A percentile compares a stretch with the other conserved stretches of the same genome.
Conservation (phyloP, 148 eudicot genomes). For the Polygonum aviculare region DNA sequence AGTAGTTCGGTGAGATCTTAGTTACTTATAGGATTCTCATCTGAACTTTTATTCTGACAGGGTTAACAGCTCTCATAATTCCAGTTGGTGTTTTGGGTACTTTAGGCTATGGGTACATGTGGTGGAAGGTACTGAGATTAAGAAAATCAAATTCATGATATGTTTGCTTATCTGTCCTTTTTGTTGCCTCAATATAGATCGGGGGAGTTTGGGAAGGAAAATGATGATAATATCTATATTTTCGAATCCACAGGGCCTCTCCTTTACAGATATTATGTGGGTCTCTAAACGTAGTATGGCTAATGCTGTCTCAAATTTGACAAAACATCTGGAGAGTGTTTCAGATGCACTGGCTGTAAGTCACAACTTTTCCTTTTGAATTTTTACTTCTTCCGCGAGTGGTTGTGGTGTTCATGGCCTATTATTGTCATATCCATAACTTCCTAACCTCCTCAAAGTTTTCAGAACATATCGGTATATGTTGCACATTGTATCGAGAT, state of each 20-base stretch:
- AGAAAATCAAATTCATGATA: neutral
- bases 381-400: neutral
- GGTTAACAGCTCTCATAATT: slow-evolving; percentile 41
- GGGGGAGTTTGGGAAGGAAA: neutral
- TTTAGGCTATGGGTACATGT: slow-evolving; percentile 93
- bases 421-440: neutral
- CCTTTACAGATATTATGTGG: slow-evolving; percentile 86
- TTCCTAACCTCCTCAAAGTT: neutral
- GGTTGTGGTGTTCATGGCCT: neutral
- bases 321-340: slow-evolving; percentile 70
- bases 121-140: slow-evolving; percentile 71
- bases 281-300: slow-evolving; percentile 80
- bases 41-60: slow-evolving; percentile 17
- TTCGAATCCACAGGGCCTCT: slow-evolving; percentile 36
- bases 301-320: slow-evolving; percentile 66
- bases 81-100: slow-evolving; percentile 82
- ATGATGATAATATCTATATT: neutral
- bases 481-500: neutral
- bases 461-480: neutral
- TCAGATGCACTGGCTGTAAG: slow-evolving; percentile 69
- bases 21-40: neutral
- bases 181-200: neutral
- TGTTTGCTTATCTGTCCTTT: slow-evolving; percentile 1
- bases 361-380: neutral
- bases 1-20: neutral